Base-by-base conservation (phyloP, 495 filamentous ascomycete genomes). In the Lasiosphaeria ovina region DNA sequence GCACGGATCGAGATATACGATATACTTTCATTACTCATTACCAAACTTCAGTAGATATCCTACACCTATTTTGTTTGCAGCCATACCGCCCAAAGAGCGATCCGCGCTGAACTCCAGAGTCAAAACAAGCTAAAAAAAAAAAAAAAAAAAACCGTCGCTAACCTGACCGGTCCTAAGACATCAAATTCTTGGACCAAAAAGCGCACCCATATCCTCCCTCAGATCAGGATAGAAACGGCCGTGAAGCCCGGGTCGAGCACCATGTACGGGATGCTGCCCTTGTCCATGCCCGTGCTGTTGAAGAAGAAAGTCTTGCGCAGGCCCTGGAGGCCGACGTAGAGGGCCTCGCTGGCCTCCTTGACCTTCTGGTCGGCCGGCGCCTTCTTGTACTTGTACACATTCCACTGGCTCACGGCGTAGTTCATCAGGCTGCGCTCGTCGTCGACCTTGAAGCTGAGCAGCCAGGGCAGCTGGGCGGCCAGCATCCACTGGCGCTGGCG, bases 391-490 rank as follows among this genome's bases (percentile, higher is more conserved):
- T 60, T 62, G 49, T 69, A 68, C 54, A 72, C 67, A 11, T 49
- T 62, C 63, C 66, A 76, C 64, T 71, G 65, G 38, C 71, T 71
- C 1, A 58, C 63, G 10, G 75, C 76, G 32, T 73, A 77, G 47
- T 68, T 77, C 35, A 77, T 36, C 55, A 78, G 53, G 36, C 65
- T 74, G 24, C 71, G 55, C 33, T 79, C 69, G 24, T 72, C 63
- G n/a, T 69, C 70, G 4, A 76, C 73, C 51, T 71, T 71, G 69
- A 76, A 77, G 60, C 69, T 77, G 9, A 80, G 68, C 31, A 80
- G 68, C 66, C 71, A 75, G 0, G 77, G 77, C n/a, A 80, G 55
- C 54, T 79, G 76, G 1, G 71, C 67, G 0, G 75, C 64, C 1
- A 80, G 64, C 31, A 80, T 60, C 77, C 77, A 80, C 62, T 76